Evolutionary conservation across 352 stramenopile genomes (phyloP).

Genomic region (Phytophthora foliorum): DNA sequence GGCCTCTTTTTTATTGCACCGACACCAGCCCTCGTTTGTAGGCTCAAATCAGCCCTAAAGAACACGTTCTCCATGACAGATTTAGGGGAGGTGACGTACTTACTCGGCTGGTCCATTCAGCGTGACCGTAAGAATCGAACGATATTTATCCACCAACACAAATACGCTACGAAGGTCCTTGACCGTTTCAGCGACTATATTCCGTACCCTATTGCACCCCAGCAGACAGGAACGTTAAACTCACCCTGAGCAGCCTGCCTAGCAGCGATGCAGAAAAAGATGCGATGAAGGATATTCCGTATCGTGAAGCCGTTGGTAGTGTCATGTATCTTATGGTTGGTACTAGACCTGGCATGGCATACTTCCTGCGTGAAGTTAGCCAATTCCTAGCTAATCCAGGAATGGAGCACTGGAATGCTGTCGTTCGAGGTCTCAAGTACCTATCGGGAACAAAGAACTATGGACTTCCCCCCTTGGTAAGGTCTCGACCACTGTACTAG

Average conservation of each 20-base stretch:
- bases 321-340: too few relatives aligned
- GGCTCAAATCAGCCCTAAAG: slow-evolving; percentile 18
- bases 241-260: slow-evolving; percentile 9
- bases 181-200: slow-evolving; percentile 20
- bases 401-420: too few relatives aligned
- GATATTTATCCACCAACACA: slow-evolving; percentile 26
- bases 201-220: slow-evolving; percentile 11
- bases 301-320: too few relatives aligned
- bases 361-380: too few relatives aligned
- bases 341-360: too few relatives aligned
- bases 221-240: slow-evolving; percentile 18
- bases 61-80: slow-evolving; percentile 22
- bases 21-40: slow-evolving; percentile 7
- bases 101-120: slow-evolving; percentile 25
- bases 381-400: too few relatives aligned
- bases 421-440: too few relatives aligned
- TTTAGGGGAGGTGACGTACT: slow-evolving; percentile 29
- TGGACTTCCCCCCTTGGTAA: too few relatives aligned
- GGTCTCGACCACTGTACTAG: too few relatives aligned
- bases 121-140: slow-evolving; percentile 25
- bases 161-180: slow-evolving; percentile 36
- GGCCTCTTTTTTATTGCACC: too few relatives aligned
- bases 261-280: slow-evolving; percentile 13
- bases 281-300: too few relatives aligned
- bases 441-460: too few relatives aligned